Percentiles rank a stretch among this genome's conserved stretches.
phyloP scores from a whole-genome alignment of 1,139 yeast genomes.

The Blastobotrys arbuscula region DNA sequence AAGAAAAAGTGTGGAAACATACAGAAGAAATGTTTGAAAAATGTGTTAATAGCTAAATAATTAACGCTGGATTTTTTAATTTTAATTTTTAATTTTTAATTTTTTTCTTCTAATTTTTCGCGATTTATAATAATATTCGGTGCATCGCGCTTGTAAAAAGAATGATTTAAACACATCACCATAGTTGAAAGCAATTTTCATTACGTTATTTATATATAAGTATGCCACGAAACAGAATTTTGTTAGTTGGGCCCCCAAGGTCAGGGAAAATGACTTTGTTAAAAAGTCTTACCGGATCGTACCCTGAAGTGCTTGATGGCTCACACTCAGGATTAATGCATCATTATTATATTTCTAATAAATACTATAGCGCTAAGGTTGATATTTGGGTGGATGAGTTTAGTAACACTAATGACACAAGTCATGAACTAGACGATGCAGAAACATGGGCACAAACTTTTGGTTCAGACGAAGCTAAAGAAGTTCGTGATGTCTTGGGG shows the following conservation, averaged over 20 bases:
- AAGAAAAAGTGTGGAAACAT: conserved; percentile 28
- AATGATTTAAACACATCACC: no score
- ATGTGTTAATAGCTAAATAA: not conserved
- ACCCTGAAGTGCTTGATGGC: conserved; percentile 17
- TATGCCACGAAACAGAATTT: conserved; percentile 27
- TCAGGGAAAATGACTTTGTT: conserved; percentile 36
- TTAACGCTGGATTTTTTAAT: no score
- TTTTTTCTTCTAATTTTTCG: no score
- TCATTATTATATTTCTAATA: conserved; percentile 31
- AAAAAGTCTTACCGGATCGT: conserved; percentile 24
- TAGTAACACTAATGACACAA: conserved; percentile 13
- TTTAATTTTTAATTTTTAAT: not conserved
- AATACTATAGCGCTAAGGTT: conserved; percentile 36
- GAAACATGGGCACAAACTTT: conserved; percentile 37
- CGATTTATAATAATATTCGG: no score
- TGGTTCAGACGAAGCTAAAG: conserved; percentile 33
- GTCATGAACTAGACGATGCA: conserved; percentile 12
- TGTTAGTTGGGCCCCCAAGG: conserved; percentile 37
- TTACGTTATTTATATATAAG: not conserved
- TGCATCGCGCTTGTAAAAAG: no score
- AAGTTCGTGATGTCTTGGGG: conserved; percentile 38
- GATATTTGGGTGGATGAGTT: conserved; percentile 43
- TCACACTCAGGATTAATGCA: conserved; percentile 36
- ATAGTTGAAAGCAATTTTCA: no score
- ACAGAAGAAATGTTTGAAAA: conserved; percentile 23